Evolutionary conservation across 78 protist species (phyloP).

Genomic region (Dictyostelium firmibasis): DNA sequence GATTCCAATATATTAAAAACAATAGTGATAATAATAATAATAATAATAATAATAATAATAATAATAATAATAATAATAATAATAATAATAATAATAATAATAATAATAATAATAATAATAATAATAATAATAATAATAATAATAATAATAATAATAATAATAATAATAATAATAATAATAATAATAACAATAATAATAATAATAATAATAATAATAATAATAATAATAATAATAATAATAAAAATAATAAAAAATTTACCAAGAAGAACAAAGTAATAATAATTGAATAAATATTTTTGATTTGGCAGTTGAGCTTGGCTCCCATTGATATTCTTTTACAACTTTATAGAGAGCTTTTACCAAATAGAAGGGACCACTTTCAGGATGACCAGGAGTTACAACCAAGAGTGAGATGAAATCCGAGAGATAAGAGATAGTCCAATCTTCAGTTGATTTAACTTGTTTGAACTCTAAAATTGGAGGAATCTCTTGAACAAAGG

Average conservation of each 20-base stretch:
- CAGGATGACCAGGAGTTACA: constrained; percentile 94
- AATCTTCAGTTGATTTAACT: constrained; percentile 68
- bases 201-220: no score
- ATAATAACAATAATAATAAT: no score
- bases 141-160: no score
- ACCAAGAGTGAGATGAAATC: constrained; percentile 57
- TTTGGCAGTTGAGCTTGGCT: constrained; percentile 36
- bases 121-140: no score
- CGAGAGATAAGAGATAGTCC: constrained; percentile 38
- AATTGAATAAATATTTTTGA: constrained; percentile 24
- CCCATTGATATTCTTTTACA: constrained; percentile 77
- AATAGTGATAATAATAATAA: no score
- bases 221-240: not conserved
- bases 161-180: not conserved
- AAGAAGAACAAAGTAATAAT: constrained; percentile 50
- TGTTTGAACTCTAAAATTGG: constrained; percentile 37
- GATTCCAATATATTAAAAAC: no score
- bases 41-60: no score
- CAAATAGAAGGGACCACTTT: constrained; percentile 86
- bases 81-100: not conserved
- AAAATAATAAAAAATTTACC: not conserved
- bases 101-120: no score
- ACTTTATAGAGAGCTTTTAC: constrained; percentile 83
- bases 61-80: not conserved
- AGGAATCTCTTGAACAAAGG: constrained; percentile 83